Evolutionary conservation across 75 land plant species (phyloP), one percentile per base, ranked within the genome.

Genomic region (Selaginella moellendorffii): DNA sequence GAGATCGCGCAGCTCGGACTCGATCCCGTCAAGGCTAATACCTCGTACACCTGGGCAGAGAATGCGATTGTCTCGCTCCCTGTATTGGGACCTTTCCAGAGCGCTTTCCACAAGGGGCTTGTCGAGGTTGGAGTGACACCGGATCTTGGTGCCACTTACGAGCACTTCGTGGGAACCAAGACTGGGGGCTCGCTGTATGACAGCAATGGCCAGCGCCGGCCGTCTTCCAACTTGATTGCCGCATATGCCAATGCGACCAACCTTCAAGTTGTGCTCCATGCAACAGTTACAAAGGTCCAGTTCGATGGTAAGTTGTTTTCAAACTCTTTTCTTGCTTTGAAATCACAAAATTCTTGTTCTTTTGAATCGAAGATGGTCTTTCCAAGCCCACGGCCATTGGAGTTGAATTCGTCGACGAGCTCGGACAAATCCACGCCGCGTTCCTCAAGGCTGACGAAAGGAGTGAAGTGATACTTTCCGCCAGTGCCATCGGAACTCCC

Each of bases 131-230:
- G 96, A 5, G n/a, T n/a, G n/a, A n/a, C n/a, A n/a, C n/a, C n/a
- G n/a, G n/a, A n/a, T n/a, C n/a, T n/a, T n/a, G n/a, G 69, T 89
- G 0, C 56, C 63, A 86, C 96, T 1, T 89, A 61, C 29, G 90
- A 86, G 72, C 96, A 88, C 30, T 2, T 78, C 5, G 31, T 54
- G 1, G 90, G 95, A 5, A 85, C 93, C 54, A 88, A 88, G 59
- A 59, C 80, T 26, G 93, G 93, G 0, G 93, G 93, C 17, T 80
- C 91, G 12, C 81, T 84, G 54, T 84, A 84, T 29, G 88, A 85
- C 30, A 36, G 68, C 14, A 12, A 70, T 23, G 91, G 92, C 0
- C 24, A 66, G 1, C 56, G 97, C 12, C 85, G 72, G 69, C 79
- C 85, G 8, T 83, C 96, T 0, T 90, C 96, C 2, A n/a, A n/a